These are phyloP conservation scores for Gracilaria domingensis DNA, from an alignment of 23 red algal genomes.

Conservation along the genomic window DNA sequence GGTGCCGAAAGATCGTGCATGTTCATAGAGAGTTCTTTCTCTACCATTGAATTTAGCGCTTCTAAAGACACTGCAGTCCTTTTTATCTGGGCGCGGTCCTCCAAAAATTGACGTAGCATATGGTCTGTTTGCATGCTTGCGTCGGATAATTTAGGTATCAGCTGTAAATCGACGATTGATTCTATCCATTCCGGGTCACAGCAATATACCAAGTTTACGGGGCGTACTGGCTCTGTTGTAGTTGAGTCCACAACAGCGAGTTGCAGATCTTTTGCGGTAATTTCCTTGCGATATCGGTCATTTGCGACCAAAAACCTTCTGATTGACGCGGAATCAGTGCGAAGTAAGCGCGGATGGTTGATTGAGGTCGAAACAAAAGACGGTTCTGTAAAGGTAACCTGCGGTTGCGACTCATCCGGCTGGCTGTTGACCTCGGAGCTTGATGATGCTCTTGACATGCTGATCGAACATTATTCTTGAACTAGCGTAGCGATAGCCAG, in stretches of 20 bases:
- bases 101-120: background rate
- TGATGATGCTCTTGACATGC: background rate
- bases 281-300: background rate
- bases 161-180: background rate
- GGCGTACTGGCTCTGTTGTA: background rate
- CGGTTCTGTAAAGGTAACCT: background rate
- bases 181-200: background rate
- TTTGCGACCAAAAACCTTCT: background rate
- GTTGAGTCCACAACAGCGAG: background rate
- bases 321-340: background rate
- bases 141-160: background rate
- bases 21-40: background rate
- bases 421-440: background rate
- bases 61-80: background rate
- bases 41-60: background rate
- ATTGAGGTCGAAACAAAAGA: background rate
- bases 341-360: background rate
- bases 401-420: background rate
- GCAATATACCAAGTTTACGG: background rate
- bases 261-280: background rate
- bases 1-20: background rate
- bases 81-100: background rate
- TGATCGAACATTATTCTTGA: background rate
- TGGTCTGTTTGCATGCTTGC: background rate
- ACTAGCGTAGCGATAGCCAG: too few species aligned